Evolutionary conservation across 2,329 filamentous ascomycete species (phyloP), one percentile per base, ranked within the genome.

Genomic region (Corynespora cassiicola): DNA sequence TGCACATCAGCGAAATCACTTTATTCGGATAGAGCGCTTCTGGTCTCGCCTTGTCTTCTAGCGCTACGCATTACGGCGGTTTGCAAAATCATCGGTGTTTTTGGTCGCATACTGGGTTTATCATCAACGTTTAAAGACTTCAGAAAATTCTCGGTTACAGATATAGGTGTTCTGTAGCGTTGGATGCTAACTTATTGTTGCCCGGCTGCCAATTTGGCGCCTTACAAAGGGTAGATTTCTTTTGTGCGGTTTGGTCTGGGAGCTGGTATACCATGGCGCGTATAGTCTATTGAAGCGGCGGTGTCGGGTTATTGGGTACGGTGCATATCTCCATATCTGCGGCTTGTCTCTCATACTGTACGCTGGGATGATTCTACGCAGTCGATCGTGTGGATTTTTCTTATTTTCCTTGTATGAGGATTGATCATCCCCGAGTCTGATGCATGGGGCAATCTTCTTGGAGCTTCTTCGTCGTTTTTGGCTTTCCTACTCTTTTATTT

Each of bases 221-320:
- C 51, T 50, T 57, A 59, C 53, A 59, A 59, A 51, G 59, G 64
- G 63, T 66, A 67, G 65, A 68, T 68, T 68, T 66, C 62, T 53
- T 69, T 65, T 67, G 65, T 67, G 59, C 51, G 57, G 52, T 55
- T 53, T 54, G 61, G 54, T 59, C 44, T 52, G 53, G 56, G 54
- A 61, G 64, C 58, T 60, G 63, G 63, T 67, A 63, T 69, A 69
- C 66, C 66, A 69, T 56, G 61, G 65, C 62, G 62, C 58, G 59
- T 54, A 54, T 36, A 49, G 47, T 47, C 50, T 58, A 64, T 62
- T 59, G 63, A 65, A 67, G 63, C 63, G 61, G 56, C 47, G 63
- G 63, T 68, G 65, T 66, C 61, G 54, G 61, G 52, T 60, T 43
- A 46, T 54, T 50, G 54, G 55, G 58, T 58, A 52, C 52, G 41